These are phyloP conservation scores for Bathelium albidoporum DNA, from an alignment of 495 filamentous ascomycete species.

Conservation along the genomic window DNA sequence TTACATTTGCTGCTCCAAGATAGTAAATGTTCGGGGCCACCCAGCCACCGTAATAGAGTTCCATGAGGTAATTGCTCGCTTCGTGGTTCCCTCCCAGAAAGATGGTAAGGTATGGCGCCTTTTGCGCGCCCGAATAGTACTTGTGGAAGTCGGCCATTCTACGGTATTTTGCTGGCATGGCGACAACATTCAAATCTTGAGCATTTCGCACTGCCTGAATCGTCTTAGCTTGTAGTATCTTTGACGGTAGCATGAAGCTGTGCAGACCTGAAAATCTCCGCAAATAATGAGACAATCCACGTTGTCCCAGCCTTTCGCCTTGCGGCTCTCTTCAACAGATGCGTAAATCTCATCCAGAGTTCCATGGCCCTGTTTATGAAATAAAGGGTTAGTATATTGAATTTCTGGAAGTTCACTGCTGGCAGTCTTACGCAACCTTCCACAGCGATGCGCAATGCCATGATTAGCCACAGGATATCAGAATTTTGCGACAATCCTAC, in stretches of 20 bases:
- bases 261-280: constrained; percentile 72
- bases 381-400: constrained; percentile 16
- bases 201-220: constrained; percentile 72
- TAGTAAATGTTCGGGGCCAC: constrained; percentile 96
- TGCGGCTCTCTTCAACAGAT: constrained; percentile 51
- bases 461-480: not conserved
- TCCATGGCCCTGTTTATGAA: constrained; percentile 63
- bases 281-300: constrained; percentile 81
- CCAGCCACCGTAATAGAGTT: constrained; percentile 95
- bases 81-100: constrained; percentile 96
- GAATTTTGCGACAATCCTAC: not conserved
- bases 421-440: constrained; percentile 66
- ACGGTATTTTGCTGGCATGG: constrained; percentile 74
- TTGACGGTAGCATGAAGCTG: not conserved
- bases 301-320: constrained; percentile 58
- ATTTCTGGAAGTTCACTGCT: constrained; percentile 8
- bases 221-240: constrained; percentile 12
- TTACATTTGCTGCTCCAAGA: constrained; percentile 78
- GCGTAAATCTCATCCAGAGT: constrained; percentile 83
- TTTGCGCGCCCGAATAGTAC: constrained; percentile 72
- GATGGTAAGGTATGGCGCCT: constrained; percentile 77
- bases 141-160: constrained; percentile 80
- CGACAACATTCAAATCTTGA: constrained; percentile 75
- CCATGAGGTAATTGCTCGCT: constrained; percentile 72
- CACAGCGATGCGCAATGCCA: constrained; percentile 45